phyloP scores from a whole-genome alignment of 805 yeast species.

The Candida takata region DNA sequence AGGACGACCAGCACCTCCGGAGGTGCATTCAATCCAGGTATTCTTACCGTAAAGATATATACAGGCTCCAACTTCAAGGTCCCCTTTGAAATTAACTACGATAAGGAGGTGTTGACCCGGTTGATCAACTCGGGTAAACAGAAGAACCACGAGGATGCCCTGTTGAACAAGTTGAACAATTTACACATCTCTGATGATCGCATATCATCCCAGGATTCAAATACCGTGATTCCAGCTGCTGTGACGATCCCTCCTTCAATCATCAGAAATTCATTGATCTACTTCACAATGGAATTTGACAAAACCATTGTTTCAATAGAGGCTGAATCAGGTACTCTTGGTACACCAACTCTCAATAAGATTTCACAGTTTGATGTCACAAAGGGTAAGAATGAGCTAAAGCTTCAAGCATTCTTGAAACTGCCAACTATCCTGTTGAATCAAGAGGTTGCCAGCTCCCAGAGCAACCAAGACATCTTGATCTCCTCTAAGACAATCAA shows the following conservation, averaged over 20 bases:
- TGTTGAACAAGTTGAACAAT: constrained; percentile 14
- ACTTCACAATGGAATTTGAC: constrained; percentile 88
- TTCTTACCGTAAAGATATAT: constrained; percentile 71
- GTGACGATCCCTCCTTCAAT: constrained; percentile 48
- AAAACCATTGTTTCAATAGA: constrained; percentile 87
- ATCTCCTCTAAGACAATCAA: constrained; percentile 66
- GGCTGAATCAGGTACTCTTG: constrained; percentile 77
- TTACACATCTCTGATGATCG: constrained; percentile 23
- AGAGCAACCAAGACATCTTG: constrained; percentile 51
- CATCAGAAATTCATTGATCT: constrained; percentile 61
- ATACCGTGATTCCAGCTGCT: constrained; percentile 40
- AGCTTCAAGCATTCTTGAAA: constrained; percentile 71
- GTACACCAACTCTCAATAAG: constrained; percentile 76
- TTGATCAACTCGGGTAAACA: constrained; percentile 51
- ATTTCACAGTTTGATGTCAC: constrained; percentile 89
- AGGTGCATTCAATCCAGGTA: constrained; percentile 62
- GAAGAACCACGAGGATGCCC: constrained; percentile 13
- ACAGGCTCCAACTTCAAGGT: constrained; percentile 59
- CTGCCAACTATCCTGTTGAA: constrained; percentile 58
- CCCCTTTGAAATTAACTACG: constrained; percentile 65
- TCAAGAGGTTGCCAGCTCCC: constrained; percentile 11
- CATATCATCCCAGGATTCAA: constrained; percentile 7
- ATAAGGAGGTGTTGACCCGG: constrained; percentile 55
- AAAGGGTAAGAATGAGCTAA: constrained; percentile 51
- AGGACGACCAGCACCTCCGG: no score